phyloP scores from a whole-genome alignment of 257 asterid species.

The Lithospermum erythrorhizon region DNA sequence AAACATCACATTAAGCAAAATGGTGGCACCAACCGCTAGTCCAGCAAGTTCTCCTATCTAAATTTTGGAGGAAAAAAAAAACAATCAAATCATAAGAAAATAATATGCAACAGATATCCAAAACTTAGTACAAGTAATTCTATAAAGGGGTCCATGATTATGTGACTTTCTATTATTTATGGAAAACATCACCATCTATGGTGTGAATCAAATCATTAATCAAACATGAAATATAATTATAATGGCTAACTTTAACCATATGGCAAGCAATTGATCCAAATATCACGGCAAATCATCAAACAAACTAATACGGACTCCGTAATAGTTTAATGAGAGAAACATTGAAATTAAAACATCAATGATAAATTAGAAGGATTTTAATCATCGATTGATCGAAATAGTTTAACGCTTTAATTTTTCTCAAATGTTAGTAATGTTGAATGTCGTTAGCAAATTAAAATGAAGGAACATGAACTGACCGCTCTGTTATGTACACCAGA shows the following conservation, averaged over 20 bases:
- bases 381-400: too few species aligned
- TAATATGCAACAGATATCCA: background rate
- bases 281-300: too few species aligned
- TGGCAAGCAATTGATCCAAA: background rate
- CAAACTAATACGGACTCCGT: too few species aligned
- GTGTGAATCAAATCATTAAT: background rate
- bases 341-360: too few species aligned
- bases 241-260: background rate
- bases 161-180: background rate
- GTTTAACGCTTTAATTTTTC: too few species aligned
- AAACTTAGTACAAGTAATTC: background rate
- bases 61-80: constrained; percentile 2
- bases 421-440: too few species aligned
- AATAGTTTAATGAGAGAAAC: too few species aligned
- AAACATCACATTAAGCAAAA: constrained; percentile 61
- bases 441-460: too few species aligned
- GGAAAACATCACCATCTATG: background rate
- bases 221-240: background rate
- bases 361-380: too few species aligned
- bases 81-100: constrained; percentile 1
- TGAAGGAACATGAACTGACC: constrained; percentile 23
- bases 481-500: constrained; percentile 94
- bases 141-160: background rate
- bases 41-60: constrained; percentile 71
- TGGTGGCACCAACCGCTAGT: constrained; percentile 63